phyloP scores from a whole-genome alignment of 768 basidiomycete species.

The Sporobolomyces phaffii region DNA sequence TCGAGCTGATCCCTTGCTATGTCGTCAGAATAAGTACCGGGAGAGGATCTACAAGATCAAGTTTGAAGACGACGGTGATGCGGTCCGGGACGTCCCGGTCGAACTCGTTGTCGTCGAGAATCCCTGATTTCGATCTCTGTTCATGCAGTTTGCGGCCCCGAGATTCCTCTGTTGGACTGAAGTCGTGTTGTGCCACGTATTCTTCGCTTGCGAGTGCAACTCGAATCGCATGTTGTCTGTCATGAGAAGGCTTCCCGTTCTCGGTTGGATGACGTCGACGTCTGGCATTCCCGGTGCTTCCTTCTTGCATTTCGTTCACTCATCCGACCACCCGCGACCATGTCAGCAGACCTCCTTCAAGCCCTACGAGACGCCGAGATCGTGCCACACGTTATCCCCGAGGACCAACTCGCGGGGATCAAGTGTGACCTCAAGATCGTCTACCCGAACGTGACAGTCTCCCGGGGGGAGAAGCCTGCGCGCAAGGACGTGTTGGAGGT shows the following conservation, averaged over 20 bases:
- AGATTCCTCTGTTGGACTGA: background rate
- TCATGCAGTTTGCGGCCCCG: too few relatives aligned
- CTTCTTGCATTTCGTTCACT: background rate
- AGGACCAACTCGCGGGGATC: background rate
- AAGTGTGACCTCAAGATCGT: slow-evolving; percentile 2
- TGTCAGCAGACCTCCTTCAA: background rate
- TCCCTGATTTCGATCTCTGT: background rate
- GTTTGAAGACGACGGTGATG: slow-evolving; percentile 41
- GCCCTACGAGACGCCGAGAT: slow-evolving; percentile 12
- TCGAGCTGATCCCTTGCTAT: background rate
- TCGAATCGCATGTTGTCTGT: too few relatives aligned
- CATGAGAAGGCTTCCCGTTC: background rate
- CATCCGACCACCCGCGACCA: background rate
- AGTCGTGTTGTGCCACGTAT: too few relatives aligned
- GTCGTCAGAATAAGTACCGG: slow-evolving; percentile 12
- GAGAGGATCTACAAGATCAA: slow-evolving; percentile 36
- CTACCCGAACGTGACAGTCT: slow-evolving; percentile 12
- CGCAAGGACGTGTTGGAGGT: background rate
- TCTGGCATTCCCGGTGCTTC: background rate
- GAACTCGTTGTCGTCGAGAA: slow-evolving; percentile 36
- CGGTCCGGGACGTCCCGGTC: slow-evolving; percentile 11
- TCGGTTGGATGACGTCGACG: background rate
- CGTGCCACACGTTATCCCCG: slow-evolving; percentile 11
- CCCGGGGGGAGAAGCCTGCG: background rate
- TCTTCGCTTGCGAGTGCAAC: too few relatives aligned